Percentiles rank a stretch among this genome's conserved stretches.
These are phyloP conservation scores for Aspergillus heteromorphus DNA, from an alignment of 495 filamentous ascomycete species.

Conservation along the genomic window DNA sequence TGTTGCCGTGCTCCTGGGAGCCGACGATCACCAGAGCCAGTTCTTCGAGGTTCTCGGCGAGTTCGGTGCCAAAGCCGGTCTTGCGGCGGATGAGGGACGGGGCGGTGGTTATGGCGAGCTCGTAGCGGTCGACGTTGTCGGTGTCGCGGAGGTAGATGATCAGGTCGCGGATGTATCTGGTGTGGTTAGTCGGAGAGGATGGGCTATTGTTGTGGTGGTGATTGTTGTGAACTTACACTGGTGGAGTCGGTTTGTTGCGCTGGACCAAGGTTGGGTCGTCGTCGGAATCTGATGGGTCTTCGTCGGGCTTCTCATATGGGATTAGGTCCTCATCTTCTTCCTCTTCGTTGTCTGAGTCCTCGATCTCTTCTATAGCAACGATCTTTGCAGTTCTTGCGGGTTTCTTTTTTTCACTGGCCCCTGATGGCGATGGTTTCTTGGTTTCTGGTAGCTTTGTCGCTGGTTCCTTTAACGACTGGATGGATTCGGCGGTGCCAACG, in stretches of 20 bases:
- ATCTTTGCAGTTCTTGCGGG: constrained; percentile 44
- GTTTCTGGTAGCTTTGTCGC: constrained; percentile 1
- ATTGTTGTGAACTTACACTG: constrained; percentile 53
- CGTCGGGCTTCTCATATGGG: constrained; percentile 86
- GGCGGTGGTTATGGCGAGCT: constrained; percentile 70
- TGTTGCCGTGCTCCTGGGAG: constrained; percentile 65
- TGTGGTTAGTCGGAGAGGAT: background rate
- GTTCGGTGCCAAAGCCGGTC: constrained; percentile 78
- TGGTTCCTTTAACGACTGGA: constrained; percentile 24
- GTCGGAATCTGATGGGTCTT: constrained; percentile 85
- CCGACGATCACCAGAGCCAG: constrained; percentile 70
- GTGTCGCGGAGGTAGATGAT: constrained; percentile 71
- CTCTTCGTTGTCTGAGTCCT: constrained; percentile 37
- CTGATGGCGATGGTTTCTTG: constrained; percentile 5
- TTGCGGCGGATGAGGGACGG: constrained; percentile 82
- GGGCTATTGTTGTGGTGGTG: background rate
- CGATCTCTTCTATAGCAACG: constrained; percentile 63
- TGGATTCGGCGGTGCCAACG: constrained; percentile 52
- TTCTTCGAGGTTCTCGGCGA: constrained; percentile 76
- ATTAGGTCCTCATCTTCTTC: constrained; percentile 68
- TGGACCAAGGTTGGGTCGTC: constrained; percentile 85
- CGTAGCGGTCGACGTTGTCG: constrained; percentile 78
- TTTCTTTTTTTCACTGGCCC: constrained; percentile 16
- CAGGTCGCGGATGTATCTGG: constrained; percentile 82
- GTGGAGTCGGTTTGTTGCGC: constrained; percentile 75